Conservation (phyloP, 2,329 filamentous ascomycete genomes). For the Diaporthe citrichinensis region DNA sequence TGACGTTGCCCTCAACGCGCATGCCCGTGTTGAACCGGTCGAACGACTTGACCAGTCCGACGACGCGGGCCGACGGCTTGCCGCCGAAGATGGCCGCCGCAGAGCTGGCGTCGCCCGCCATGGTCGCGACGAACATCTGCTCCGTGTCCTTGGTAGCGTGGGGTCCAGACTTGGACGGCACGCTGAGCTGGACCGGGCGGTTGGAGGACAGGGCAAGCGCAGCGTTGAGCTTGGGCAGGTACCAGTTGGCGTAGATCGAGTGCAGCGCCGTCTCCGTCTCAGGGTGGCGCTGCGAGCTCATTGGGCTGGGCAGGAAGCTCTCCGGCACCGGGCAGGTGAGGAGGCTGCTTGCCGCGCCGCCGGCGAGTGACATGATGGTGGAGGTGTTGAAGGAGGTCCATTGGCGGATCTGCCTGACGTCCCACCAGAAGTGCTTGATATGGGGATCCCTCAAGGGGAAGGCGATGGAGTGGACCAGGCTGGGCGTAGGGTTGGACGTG, state of each 20-base stretch:
- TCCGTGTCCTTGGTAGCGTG: constrained; percentile 54
- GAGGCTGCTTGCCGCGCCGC: constrained; percentile 73
- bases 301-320: constrained; percentile 71
- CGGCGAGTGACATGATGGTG: constrained; percentile 80
- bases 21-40: constrained; percentile 97
- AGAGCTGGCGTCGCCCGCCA: constrained; percentile 68
- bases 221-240: constrained; percentile 88
- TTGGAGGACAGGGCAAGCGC: constrained; percentile 83
- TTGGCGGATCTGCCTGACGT: constrained; percentile 86
- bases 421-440: constrained; percentile 95
- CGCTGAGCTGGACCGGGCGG: constrained; percentile 69
- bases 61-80: constrained; percentile 61
- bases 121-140: constrained; percentile 74
- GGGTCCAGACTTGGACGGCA: constrained; percentile 54
- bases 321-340: constrained; percentile 78
- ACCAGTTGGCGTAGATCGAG: constrained; percentile 81
- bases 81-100: constrained; percentile 67
- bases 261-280: constrained; percentile 85
- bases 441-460: constrained; percentile 75
- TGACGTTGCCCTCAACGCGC: constrained; percentile 86
- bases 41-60: constrained; percentile 87
- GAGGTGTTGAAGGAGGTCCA: constrained; percentile 85
- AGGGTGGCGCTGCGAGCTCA: constrained; percentile 74
- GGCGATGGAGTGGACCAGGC: constrained; percentile 84
- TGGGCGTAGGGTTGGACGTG: constrained; percentile 83